Evolutionary conservation across 192 early-diverging fungal genomes (phyloP).

Genomic region (Phlyctochytrium bullatum): DNA sequence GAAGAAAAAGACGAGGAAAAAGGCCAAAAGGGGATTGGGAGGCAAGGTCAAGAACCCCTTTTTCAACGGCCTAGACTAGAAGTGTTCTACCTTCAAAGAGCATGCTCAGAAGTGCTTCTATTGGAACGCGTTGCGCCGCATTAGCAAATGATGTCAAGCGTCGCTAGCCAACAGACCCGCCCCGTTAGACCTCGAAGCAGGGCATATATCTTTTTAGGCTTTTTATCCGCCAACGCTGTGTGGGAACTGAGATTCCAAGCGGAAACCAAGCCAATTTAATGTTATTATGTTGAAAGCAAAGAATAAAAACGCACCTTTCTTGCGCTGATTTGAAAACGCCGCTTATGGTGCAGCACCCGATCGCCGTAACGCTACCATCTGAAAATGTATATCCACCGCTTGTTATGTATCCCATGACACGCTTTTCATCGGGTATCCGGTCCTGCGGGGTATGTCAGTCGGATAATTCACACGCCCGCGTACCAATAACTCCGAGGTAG

Average conservation of each 20-base stretch:
- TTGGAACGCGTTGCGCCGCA: background rate
- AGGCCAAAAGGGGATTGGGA: background rate
- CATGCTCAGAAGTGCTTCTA: background rate
- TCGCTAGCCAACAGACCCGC: conserved; percentile 47
- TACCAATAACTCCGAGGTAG: too few relatives aligned
- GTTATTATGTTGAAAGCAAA: too few relatives aligned
- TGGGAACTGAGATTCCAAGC: too few relatives aligned
- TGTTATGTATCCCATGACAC: conserved; percentile 69
- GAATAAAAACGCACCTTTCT: too few relatives aligned
- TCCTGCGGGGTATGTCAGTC: too few relatives aligned
- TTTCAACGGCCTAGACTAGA: background rate
- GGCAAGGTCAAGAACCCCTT: background rate
- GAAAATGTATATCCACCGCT: conserved; percentile 66
- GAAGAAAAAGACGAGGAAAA: conserved; percentile 39
- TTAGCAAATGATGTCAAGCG: conserved; percentile 40
- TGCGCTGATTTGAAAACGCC: conserved; percentile 40
- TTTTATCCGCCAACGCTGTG: too few relatives aligned
- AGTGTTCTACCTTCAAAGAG: too few relatives aligned
- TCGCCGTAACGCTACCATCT: conserved; percentile 58
- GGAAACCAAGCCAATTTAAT: too few relatives aligned
- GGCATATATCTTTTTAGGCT: too few relatives aligned
- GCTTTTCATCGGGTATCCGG: conserved; percentile 30
- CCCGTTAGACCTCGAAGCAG: conserved; percentile 51
- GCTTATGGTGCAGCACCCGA: conserved; percentile 58
- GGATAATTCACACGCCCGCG: too few relatives aligned